phyloP scores from a whole-genome alignment of 805 yeast species.

The Teunomyces pallodes region DNA sequence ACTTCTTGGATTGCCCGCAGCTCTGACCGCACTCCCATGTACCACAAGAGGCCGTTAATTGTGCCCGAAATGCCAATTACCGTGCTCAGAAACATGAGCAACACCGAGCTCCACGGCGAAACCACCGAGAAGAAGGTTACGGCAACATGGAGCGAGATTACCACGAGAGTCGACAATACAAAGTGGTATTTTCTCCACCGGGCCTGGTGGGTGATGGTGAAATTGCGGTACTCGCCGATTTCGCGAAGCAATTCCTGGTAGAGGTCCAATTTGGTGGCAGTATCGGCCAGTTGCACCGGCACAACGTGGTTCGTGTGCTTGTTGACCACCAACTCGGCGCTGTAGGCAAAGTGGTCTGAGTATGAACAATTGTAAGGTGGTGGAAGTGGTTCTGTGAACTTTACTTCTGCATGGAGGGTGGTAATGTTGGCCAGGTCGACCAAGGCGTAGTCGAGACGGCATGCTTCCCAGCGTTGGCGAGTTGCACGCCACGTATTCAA shows the following conservation, averaged over 20 bases:
- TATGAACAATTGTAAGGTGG: conserved; percentile 56
- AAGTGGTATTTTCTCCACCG: conserved; percentile 68
- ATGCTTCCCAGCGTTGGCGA: conserved; percentile 63
- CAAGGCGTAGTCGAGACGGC: conserved; percentile 86
- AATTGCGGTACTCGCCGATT: conserved; percentile 45
- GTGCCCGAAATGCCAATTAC: conserved; percentile 64
- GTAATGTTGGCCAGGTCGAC: conserved; percentile 55
- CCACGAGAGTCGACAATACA: conserved; percentile 43
- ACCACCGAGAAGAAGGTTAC: conserved; percentile 65
- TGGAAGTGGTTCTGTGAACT: conserved; percentile 68
- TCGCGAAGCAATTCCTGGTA: conserved; percentile 33
- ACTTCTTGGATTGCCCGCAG: conserved; percentile 75
- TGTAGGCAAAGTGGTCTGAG: conserved; percentile 91
- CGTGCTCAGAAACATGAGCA: conserved; percentile 53
- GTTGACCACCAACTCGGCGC: conserved; percentile 25
- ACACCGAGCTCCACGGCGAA: conserved; percentile 45
- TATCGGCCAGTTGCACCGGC: conserved; percentile 5
- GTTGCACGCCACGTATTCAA: conserved; percentile 81
- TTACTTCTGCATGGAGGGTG: conserved; percentile 64
- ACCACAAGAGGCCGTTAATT: conserved; percentile 74
- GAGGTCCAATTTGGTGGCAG: conserved; percentile 26
- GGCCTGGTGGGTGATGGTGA: conserved; percentile 57
- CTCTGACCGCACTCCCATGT: conserved; percentile 79
- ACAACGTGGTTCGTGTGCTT: conserved; percentile 5
- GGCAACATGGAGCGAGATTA: conserved; percentile 49